These are phyloP conservation scores for Truncatella angustata DNA, from an alignment of 2,329 filamentous ascomycete species.

Conservation along the genomic window DNA sequence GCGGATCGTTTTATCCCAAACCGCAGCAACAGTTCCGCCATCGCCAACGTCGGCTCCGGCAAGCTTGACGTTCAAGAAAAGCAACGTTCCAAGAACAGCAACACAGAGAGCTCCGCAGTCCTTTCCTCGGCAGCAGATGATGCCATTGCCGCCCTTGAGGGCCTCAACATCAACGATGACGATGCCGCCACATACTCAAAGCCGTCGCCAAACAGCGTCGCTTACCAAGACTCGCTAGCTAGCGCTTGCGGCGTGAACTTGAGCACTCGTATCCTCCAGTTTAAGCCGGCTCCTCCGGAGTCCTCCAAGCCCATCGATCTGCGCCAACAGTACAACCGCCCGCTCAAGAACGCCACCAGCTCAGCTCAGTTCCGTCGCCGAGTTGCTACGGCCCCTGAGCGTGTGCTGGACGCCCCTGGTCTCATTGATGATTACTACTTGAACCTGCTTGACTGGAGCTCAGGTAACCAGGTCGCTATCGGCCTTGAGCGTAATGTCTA, in stretches of 20 bases:
- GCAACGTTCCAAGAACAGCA: constrained; percentile 70
- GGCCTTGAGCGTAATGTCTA: constrained; percentile 96
- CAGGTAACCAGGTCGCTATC: constrained; percentile 95
- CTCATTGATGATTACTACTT: constrained; percentile 99
- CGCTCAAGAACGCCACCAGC: constrained; percentile 74
- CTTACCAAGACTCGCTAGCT: constrained; percentile 89
- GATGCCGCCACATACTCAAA: constrained; percentile 70
- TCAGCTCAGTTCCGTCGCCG: constrained; percentile 87
- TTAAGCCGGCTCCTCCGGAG: constrained; percentile 97
- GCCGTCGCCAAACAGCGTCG: constrained; percentile 81
- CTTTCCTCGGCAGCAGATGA: constrained; percentile 80
- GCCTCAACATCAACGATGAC: constrained; percentile 71
- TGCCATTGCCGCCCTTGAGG: constrained; percentile 74
- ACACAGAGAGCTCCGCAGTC: constrained; percentile 68
- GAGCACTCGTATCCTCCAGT: constrained; percentile 93
- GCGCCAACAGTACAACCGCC: constrained; percentile 95
- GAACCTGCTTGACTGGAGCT: constrained; percentile 97
- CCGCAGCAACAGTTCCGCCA: constrained; percentile 83
- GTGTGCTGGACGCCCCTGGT: constrained; percentile 92
- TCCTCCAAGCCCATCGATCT: constrained; percentile 98
- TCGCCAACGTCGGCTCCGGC: constrained; percentile 74
- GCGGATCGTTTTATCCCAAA: constrained; percentile 97
- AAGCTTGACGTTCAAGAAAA: constrained; percentile 76
- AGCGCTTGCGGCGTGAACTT: constrained; percentile 89
- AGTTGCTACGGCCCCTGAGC: constrained; percentile 91